Base-by-base conservation (phyloP, 768 basidiomycete species). In the Lactarius evosmus region DNA sequence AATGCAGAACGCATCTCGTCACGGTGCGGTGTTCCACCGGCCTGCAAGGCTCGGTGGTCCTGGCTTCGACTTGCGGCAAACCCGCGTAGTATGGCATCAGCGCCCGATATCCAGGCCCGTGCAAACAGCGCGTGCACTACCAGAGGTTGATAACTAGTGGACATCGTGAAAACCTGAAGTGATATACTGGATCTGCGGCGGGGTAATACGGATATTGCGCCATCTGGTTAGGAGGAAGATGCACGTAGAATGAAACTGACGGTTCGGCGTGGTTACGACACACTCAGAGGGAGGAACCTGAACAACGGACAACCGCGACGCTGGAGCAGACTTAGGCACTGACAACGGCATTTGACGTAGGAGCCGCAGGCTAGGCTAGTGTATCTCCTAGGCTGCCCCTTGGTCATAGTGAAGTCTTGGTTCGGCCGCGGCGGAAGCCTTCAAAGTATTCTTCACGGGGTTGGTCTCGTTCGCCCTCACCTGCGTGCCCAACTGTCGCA, bases 221-320 rank as follows among this genome's bases (percentile, higher is more conserved):
- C 54, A 62, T 49, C 14, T 62, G 55, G 50, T 62, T 49, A n/a
- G 46, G 55, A 36, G 54, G 61, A 25, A 29, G 54, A 2, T 55
- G 56, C 40, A 27, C 29, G 32, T 27, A 41, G 36, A 32, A 50
- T 7, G n/a, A 29, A 19, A 16, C 19, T n/a, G 56, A 22, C 22
- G 14, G 27, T 56, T 6, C 3, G 27, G 25, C 30, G 54, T 16
- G 25, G n/a, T 3, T 19, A n/a, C n/a, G 55, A 29, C 29, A 30
- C 22, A 22, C 9, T 7, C 22, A 7, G 30, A 7, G 16, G 22
- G 46, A n/a, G n/a, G 4, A n/a, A 25, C 12, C 38, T 52, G 59
- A 33, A 29, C 19, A 27, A 19, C 25, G n/a, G 60, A 22, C 22
- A 11, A 17, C 25, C 33, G 17, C 33, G 33, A 22, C 7, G 11